A percentile compares a stretch with the other conserved stretches of the same genome.
Evolutionary conservation across 768 basidiomycete species (phyloP).

Genomic region (Leccinellum rugosiceps): DNA sequence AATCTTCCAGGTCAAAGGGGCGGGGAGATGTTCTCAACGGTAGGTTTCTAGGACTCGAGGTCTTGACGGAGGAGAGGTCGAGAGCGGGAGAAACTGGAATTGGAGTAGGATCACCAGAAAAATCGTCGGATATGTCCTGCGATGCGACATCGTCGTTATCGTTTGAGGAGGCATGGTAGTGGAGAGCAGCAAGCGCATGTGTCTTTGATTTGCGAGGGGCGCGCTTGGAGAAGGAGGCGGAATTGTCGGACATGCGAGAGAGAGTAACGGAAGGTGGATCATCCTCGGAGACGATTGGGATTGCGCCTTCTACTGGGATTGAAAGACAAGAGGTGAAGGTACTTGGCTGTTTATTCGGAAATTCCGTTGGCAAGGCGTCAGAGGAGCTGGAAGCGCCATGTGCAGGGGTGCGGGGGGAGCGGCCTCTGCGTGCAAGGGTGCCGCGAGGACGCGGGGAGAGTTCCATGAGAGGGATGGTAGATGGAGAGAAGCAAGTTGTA

Average conservation of each 20-base stretch:
- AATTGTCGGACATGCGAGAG: conserved; percentile 32
- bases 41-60: conserved; percentile 47
- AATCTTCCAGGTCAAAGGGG: conserved; percentile 85
- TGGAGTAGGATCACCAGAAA: conserved; percentile 49
- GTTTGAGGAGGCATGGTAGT: conserved; percentile 57
- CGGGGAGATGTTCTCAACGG: conserved; percentile 44
- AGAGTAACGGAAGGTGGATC: conserved; percentile 34
- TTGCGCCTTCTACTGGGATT: conserved; percentile 74
- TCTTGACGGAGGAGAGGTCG: conserved; percentile 73
- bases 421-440: conserved; percentile 59
- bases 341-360: conserved; percentile 45
- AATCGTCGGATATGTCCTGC: conserved; percentile 43
- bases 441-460: conserved; percentile 50
- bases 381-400: conserved; percentile 40
- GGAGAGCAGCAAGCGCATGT: conserved; percentile 77
- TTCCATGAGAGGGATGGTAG: conserved; percentile 35
- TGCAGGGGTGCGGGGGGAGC: conserved; percentile 54
- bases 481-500: not conserved
- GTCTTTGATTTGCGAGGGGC: conserved; percentile 91
- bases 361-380: conserved; percentile 48
- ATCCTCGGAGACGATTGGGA: conserved; percentile 56
- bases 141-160: conserved; percentile 46
- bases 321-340: conserved; percentile 65
- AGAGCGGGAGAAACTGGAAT: conserved; percentile 61
- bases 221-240: conserved; percentile 51